These are phyloP conservation scores for Strigomonas oncopelti DNA, from an alignment of 208 protist species.

Conservation along the genomic window DNA sequence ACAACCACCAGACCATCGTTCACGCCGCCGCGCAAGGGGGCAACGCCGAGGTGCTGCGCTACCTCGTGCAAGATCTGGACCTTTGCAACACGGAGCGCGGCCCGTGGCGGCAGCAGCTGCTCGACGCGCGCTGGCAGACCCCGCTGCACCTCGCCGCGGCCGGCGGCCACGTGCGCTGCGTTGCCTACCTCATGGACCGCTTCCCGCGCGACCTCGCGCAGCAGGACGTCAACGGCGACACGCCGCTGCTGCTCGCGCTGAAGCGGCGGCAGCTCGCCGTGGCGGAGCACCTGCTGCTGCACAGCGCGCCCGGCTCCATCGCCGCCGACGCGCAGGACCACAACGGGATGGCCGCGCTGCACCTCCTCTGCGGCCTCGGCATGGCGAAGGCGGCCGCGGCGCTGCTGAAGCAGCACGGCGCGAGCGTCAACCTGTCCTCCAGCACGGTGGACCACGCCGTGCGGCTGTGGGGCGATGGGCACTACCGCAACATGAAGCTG, in stretches of 20 bases:
- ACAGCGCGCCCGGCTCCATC: conserved; percentile 33
- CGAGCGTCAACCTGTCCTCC: conserved; percentile 13
- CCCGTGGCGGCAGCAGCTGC: conserved; percentile 17
- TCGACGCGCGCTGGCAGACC: conserved; percentile 54
- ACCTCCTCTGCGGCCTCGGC: conserved; percentile 51
- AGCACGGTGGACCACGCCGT: conserved; percentile 4
- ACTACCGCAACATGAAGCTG: conserved; percentile 22
- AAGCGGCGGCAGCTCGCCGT: conserved; percentile 30
- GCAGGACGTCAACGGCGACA: conserved; percentile 58
- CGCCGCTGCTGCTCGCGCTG: conserved; percentile 63
- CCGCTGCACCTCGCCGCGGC: conserved; percentile 71
- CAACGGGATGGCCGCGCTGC: conserved; percentile 50
- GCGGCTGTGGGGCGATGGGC: neutral
- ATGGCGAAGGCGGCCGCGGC: conserved; percentile 33
- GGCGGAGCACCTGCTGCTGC: conserved; percentile 52
- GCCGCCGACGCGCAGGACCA: conserved; percentile 40
- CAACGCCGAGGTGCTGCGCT: conserved; percentile 47
- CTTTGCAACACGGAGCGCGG: neutral
- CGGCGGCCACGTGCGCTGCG: conserved; percentile 34
- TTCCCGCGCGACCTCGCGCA: conserved; percentile 31
- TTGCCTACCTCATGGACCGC: conserved; percentile 38
- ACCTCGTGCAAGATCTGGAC: conserved; percentile 51
- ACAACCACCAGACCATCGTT: conserved; percentile 36
- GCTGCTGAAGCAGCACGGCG: conserved; percentile 55
- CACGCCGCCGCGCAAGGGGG: conserved; percentile 43